These are phyloP conservation scores for Ciborinia camelliae DNA, from an alignment of 2,329 filamentous ascomycete species.

Conservation along the genomic window DNA sequence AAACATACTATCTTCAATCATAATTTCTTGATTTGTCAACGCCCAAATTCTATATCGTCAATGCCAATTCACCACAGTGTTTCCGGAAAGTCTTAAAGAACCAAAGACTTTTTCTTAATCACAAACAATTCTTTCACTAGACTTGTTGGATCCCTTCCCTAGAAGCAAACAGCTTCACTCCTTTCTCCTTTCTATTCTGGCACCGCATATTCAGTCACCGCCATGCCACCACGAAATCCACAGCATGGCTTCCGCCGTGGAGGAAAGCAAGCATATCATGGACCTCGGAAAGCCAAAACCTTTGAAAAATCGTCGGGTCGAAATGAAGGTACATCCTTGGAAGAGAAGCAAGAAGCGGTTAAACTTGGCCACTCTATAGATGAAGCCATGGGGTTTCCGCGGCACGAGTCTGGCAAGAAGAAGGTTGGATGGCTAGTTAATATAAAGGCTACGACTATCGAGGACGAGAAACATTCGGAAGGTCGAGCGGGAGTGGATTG, in stretches of 20 bases:
- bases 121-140: slow-evolving; percentile 34
- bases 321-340: slow-evolving; percentile 81
- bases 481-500: slow-evolving; percentile 91
- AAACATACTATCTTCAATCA: slow-evolving; percentile 6
- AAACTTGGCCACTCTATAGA: slow-evolving; percentile 85
- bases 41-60: neutral
- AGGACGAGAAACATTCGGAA: slow-evolving; percentile 79
- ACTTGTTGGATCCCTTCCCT: slow-evolving; percentile 24
- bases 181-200: slow-evolving; percentile 5
- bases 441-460: slow-evolving; percentile 81
- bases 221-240: slow-evolving; percentile 60
- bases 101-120: neutral
- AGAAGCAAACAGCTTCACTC: neutral
- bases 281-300: slow-evolving; percentile 65
- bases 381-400: slow-evolving; percentile 88
- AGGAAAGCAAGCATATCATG: slow-evolving; percentile 67
- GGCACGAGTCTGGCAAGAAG: slow-evolving; percentile 81
- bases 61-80: neutral
- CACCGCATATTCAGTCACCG: slow-evolving; percentile 17
- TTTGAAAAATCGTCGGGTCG: slow-evolving; percentile 73
- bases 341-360: slow-evolving; percentile 87
- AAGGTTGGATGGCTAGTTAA: slow-evolving; percentile 93
- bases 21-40: slow-evolving; percentile 15
- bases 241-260: slow-evolving; percentile 65
- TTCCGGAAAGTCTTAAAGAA: neutral